Base-by-base conservation (phyloP, 1,284 basidiomycete species). In the Rhodotorula sp. region DNA sequence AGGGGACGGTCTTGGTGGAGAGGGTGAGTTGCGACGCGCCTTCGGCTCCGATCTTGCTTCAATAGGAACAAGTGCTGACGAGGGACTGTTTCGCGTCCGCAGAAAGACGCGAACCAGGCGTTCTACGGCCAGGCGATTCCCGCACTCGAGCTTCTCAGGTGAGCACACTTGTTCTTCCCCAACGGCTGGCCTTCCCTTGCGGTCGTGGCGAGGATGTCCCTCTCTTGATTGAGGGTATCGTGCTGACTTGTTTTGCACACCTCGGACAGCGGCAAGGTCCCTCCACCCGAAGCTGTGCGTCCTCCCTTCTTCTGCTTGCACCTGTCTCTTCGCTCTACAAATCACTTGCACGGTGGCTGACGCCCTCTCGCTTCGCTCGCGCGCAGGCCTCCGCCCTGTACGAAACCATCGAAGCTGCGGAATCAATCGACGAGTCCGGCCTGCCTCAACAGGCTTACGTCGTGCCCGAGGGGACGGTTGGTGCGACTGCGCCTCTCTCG, bases 111-210 rank as follows among this genome's bases (percentile, higher is more conserved):
- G 16, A 82, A 82, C 69, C 76, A 77, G 58, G 92, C 94, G 40
- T 99, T 98, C 82, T 99, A 99, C 78, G 96, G 95, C 16, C 93
- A 92, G 24, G 84, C 88, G 18, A 88, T 99, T 30, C 91, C 94
- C 1, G 91, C 92, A 0, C 85, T 86, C 58, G 93, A 96, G 79
- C 92, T 99, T 73, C 86, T 98, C 30, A 86, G 89, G 74, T 74
- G 47, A 30, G 73, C 47, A 20, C 16, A n/a, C 34, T n/a, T n/a
- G n/a, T 18, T 55, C 20, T 40, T 8, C 54, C 18, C 8, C 34
- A 9, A 18, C n/a, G n/a, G 30, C 54, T 16, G 30, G 54, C 4
- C 34, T 10, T 22, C 20, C 28, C 51, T 31, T 10, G 20, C 34
- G 37, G 13, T 13, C 7, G 37, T 40, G 13, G 37, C 37, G 37